These are phyloP conservation scores for Helotiales sp. DNA, from an alignment of 2,329 filamentous ascomycete species.

Conservation along the genomic window DNA sequence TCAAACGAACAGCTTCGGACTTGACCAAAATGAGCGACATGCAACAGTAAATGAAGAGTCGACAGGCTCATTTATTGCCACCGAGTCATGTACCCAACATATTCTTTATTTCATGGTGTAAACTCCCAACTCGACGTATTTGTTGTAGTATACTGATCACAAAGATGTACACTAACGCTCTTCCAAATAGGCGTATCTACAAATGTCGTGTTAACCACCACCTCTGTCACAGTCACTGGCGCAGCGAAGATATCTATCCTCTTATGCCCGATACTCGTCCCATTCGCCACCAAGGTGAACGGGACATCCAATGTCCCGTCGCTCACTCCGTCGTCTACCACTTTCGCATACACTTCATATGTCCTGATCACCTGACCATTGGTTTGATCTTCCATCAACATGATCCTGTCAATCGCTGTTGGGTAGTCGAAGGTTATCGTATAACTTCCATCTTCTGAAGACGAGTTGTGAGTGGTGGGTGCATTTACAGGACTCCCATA, in stretches of 20 bases:
- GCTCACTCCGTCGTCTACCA: neutral
- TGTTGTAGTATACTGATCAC: neutral
- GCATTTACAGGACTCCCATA: neutral
- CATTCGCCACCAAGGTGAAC: neutral
- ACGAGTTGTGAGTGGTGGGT: neutral
- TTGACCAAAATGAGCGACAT: no score
- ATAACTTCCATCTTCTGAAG: neutral
- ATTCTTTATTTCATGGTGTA: neutral
- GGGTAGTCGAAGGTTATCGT: neutral
- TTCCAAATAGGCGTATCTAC: neutral
- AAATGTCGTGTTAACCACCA: neutral
- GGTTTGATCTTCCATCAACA: neutral
- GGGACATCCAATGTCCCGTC: neutral
- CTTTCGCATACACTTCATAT: neutral
- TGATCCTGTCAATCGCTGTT: neutral
- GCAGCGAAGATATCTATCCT: neutral
- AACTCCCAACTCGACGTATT: neutral
- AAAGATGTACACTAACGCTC: neutral
- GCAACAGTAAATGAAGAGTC: no score
- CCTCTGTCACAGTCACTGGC: neutral
- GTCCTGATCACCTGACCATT: neutral
- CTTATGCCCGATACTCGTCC: neutral
- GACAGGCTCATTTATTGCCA: no score
- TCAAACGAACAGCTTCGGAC: no score
- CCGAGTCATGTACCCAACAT: neutral